These are phyloP conservation scores for Davidsoniella eucalypti DNA, from an alignment of 2,329 filamentous ascomycete species.

Conservation along the genomic window DNA sequence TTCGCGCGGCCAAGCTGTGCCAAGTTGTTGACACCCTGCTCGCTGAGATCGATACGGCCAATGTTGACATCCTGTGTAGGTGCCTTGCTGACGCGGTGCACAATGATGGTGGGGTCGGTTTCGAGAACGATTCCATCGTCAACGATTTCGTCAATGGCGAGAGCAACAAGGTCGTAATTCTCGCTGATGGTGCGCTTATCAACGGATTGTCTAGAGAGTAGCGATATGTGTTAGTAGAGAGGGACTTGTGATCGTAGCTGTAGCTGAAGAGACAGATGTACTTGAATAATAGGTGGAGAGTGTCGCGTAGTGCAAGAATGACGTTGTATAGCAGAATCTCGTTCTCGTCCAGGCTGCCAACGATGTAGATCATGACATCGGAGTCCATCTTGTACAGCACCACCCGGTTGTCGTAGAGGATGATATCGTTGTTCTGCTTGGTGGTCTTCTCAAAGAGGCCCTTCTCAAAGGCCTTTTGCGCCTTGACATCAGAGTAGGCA, in stretches of 20 bases:
- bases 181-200: constrained; percentile 97
- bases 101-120: constrained; percentile 87
- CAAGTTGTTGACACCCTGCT: constrained; percentile 86
- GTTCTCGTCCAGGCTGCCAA: constrained; percentile 85
- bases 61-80: constrained; percentile 82
- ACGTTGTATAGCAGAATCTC: constrained; percentile 94
- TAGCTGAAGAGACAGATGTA: constrained; percentile 26
- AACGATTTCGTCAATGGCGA: constrained; percentile 88
- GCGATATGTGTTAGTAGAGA: too few species aligned
- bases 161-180: constrained; percentile 91
- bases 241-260: neutral
- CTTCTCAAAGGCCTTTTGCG: constrained; percentile 95
- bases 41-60: constrained; percentile 86
- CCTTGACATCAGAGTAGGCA: constrained; percentile 76
- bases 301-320: constrained; percentile 76
- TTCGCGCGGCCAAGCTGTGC: constrained; percentile 90
- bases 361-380: constrained; percentile 90
- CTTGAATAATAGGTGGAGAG: constrained; percentile 84
- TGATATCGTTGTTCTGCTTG: constrained; percentile 90
- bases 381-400: constrained; percentile 97
- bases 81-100: constrained; percentile 80
- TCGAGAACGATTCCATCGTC: constrained; percentile 95
- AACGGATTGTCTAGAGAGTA: constrained; percentile 57
- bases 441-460: constrained; percentile 88
- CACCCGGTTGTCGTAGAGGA: constrained; percentile 91